phyloP scores from a whole-genome alignment of 2,329 filamentous ascomycete genomes.

The Coniochaeta sp. region DNA sequence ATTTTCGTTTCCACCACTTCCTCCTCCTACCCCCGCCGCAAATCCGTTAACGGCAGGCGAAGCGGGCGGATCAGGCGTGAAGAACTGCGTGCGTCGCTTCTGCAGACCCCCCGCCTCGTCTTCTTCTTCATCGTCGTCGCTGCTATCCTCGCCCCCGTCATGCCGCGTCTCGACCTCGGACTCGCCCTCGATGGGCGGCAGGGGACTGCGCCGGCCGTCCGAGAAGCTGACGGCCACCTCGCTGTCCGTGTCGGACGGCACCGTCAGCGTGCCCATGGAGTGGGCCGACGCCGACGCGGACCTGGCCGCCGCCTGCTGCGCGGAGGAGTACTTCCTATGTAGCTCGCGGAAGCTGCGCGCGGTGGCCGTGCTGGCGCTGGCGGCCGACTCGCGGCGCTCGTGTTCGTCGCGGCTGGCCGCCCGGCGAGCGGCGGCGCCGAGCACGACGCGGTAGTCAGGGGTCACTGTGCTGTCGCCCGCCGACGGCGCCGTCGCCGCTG shows the following conservation, averaged over 20 bases:
- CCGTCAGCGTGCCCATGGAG: constrained; percentile 32
- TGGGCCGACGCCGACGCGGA: not conserved
- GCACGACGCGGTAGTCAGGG: constrained; percentile 47
- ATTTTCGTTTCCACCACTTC: constrained; percentile 12
- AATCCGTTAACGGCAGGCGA: constrained; percentile 17
- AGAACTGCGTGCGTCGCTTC: constrained; percentile 26
- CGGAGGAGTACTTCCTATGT: constrained; percentile 51
- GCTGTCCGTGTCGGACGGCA: constrained; percentile 52
- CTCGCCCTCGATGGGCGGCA: constrained; percentile 42
- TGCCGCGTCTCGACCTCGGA: constrained; percentile 14
- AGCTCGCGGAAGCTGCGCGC: constrained; percentile 58
- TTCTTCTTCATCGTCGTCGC: constrained; percentile 12
- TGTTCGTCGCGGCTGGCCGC: constrained; percentile 24
- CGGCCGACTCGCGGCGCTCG: constrained; percentile 52
- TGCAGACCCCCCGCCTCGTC: constrained; percentile 16
- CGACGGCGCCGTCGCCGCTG: not conserved
- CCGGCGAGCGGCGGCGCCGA: constrained; percentile 31
- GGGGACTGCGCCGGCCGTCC: constrained; percentile 48
- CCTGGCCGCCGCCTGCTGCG: constrained; percentile 29
- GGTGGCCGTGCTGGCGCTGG: constrained; percentile 61
- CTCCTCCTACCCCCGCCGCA: no score
- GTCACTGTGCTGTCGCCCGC: constrained; percentile 5
- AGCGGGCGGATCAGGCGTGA: constrained; percentile 32
- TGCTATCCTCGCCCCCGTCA: constrained; percentile 6
- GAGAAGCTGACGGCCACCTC: constrained; percentile 54